phyloP scores from a whole-genome alignment of 305 asterid genomes.

The Lippia alba region DNA sequence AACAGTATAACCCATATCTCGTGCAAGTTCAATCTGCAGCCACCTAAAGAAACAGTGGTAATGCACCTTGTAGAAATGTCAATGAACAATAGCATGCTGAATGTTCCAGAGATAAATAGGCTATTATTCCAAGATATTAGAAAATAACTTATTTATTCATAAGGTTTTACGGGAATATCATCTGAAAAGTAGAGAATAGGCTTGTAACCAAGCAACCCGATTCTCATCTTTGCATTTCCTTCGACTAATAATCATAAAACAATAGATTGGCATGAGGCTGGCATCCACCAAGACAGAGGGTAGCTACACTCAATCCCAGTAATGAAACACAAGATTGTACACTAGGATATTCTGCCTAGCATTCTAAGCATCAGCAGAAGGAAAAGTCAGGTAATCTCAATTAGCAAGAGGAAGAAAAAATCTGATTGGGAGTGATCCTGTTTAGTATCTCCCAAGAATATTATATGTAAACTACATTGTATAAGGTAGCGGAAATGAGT shows the following conservation, averaged over 20 bases:
- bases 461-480: neutral
- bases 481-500: neutral
- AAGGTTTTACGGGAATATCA: constrained; percentile 10
- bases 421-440: neutral
- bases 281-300: neutral
- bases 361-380: constrained; percentile 13
- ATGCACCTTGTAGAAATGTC: constrained; percentile 52
- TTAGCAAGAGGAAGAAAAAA: constrained; percentile 8
- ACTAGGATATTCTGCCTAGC: constrained; percentile 2
- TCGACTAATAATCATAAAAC: neutral
- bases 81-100: constrained; percentile 22
- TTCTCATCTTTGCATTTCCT: constrained; percentile 8
- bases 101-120: constrained; percentile 17
- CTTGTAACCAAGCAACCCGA: constrained; percentile 9
- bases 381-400: neutral
- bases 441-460: neutral
- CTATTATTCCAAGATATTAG: neutral
- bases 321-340: constrained; percentile 6
- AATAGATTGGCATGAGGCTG: neutral
- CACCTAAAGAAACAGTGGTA: constrained; percentile 66
- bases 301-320: constrained; percentile 12
- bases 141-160: constrained; percentile 18
- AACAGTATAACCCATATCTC: constrained; percentile 91
- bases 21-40: constrained; percentile 97
- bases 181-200: constrained; percentile 16